Evolutionary conservation across 106 monocot genomes (phyloP).

Genomic region (Agapanthus africanus): DNA sequence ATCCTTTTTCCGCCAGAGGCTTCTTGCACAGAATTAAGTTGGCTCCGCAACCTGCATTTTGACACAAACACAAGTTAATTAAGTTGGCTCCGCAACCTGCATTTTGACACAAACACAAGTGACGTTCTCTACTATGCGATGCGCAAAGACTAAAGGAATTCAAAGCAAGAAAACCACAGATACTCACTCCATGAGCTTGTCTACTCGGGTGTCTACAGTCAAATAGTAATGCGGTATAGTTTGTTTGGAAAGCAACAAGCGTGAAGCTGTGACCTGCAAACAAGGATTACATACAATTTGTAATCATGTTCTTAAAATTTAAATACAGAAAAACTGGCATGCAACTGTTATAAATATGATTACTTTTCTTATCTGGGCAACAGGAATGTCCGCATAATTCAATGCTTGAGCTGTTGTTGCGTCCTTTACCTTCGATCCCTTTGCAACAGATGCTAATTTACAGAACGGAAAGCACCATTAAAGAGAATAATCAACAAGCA

Average conservation of each 20-base stretch:
- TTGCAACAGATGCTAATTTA: conserved; percentile 40
- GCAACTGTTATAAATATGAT: neutral
- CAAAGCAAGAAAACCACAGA: no score
- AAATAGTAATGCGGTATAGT: conserved; percentile 98
- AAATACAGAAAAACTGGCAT: neutral
- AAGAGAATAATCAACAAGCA: neutral
- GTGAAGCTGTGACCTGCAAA: conserved; percentile 75
- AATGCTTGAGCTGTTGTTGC: conserved; percentile 20
- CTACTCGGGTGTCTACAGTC: conserved; percentile 79
- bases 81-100: conserved; percentile 64
- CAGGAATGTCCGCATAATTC: conserved; percentile 70
- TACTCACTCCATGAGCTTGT: conserved; percentile 86
- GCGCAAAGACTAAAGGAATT: no score
- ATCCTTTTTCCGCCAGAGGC: conserved; percentile 75
- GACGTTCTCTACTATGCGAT: no score
- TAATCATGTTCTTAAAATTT: neutral
- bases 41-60: conserved; percentile 53
- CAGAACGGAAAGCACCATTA: no score
- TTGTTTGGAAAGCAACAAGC: conserved; percentile 87
- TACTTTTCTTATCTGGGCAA: conserved; percentile 93
- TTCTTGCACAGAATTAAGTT: conserved; percentile 91
- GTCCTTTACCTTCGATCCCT: conserved; percentile 28
- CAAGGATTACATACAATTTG: neutral
- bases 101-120: conserved; percentile 2
- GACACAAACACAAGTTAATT: no score